Evolutionary conservation across 257 asterid genomes (phyloP).

Genomic region (Ocimum tenuiflorum): DNA sequence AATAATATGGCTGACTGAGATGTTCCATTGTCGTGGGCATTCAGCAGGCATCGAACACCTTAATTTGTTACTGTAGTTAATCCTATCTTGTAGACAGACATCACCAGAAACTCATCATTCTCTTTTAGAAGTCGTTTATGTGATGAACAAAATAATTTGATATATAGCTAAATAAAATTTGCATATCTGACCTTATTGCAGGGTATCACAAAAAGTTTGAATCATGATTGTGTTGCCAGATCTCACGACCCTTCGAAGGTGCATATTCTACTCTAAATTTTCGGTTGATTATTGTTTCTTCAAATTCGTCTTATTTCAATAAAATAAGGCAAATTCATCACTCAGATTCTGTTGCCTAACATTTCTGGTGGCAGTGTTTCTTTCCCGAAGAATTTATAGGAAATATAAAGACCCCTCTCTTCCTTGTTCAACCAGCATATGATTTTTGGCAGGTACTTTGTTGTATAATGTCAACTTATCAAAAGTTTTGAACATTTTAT

Average conservation of each 20-base stretch:
- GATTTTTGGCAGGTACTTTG: conserved; percentile 86
- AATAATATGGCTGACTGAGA: not conserved
- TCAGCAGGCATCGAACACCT: not conserved
- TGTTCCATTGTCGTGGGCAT: not conserved
- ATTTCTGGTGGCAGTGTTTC: conserved; percentile 57
- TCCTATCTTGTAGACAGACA: not conserved
- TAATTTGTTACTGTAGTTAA: not conserved
- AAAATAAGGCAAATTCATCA: not conserved
- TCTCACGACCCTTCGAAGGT: conserved; percentile 65
- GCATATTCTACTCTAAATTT: conserved; percentile 3
- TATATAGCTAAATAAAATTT: not conserved
- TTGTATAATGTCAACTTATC: conserved; percentile 1
- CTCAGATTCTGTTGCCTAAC: conserved; percentile 16
- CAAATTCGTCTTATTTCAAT: conserved; percentile 9
- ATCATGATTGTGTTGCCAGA: conserved; percentile 65
- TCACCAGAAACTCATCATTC: not conserved
- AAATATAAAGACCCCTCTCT: conserved; percentile 68
- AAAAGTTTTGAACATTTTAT: not conserved
- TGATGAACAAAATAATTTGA: not conserved
- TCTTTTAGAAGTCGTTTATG: not conserved
- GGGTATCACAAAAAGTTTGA: conserved; percentile 69
- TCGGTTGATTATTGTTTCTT: conserved; percentile 2
- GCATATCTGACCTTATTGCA: conserved; percentile 27
- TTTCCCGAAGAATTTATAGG: conserved; percentile 77
- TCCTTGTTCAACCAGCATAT: conserved; percentile 85